Conservation (phyloP, 2,329 filamentous ascomycete species). For the Alternaria brassicae region DNA sequence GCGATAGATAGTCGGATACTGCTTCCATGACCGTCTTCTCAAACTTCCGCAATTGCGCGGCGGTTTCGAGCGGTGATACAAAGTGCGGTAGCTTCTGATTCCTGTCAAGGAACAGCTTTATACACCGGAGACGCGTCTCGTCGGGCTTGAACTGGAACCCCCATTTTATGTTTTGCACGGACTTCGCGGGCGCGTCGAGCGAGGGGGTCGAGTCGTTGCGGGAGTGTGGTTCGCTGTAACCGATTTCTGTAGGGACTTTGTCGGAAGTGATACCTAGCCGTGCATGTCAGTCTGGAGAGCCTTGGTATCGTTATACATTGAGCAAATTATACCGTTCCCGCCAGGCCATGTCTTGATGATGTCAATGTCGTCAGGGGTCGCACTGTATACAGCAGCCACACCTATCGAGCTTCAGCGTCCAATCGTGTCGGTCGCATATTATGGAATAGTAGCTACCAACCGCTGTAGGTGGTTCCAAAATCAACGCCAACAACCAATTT, state of each 20-base stretch:
- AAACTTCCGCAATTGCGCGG: constrained; percentile 74
- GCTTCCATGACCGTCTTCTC: constrained; percentile 81
- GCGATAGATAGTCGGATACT: constrained; percentile 78
- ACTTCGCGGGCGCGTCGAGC: constrained; percentile 28
- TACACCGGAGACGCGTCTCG: constrained; percentile 76
- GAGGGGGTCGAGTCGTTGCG: constrained; percentile 25
- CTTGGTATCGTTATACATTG: not conserved
- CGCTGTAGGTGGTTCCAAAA: constrained; percentile 85
- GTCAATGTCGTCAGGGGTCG: constrained; percentile 78
- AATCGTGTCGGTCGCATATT: not conserved
- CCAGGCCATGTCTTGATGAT: constrained; percentile 85
- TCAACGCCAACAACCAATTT: constrained; percentile 79
- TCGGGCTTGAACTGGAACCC: constrained; percentile 83
- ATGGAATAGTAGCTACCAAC: constrained; percentile 47
- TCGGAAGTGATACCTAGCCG: constrained; percentile 73
- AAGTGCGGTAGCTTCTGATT: constrained; percentile 83
- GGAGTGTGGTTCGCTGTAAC: constrained; percentile 53
- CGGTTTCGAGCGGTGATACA: constrained; percentile 78
- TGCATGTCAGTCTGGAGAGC: constrained; percentile 16
- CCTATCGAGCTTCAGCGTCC: constrained; percentile 48
- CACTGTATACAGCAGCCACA: constrained; percentile 76
- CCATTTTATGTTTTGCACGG: constrained; percentile 65
- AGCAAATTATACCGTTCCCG: constrained; percentile 65
- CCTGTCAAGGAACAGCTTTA: constrained; percentile 83
- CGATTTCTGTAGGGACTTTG: constrained; percentile 82